Percentiles rank a stretch among this genome's conserved stretches.
phyloP scores from a whole-genome alignment of 768 basidiomycete genomes.

The Leccinellum rugosiceps region DNA sequence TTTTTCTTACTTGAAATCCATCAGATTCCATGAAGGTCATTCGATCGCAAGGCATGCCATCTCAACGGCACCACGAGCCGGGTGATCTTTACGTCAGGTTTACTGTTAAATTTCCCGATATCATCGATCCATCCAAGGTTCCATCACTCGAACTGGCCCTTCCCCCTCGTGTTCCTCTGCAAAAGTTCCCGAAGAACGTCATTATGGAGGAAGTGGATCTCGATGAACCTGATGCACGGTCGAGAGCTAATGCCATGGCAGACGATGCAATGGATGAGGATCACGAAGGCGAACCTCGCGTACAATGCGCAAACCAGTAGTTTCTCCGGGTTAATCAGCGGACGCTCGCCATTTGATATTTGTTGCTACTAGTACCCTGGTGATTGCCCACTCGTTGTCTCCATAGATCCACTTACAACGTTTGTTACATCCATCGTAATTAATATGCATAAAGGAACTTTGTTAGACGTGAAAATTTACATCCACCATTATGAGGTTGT shows the following conservation, averaged over 20 bases:
- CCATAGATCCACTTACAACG: constrained; percentile 29
- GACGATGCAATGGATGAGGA: constrained; percentile 95
- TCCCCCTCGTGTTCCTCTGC: constrained; percentile 67
- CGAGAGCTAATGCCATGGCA: constrained; percentile 44
- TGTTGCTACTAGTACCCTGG: constrained; percentile 20
- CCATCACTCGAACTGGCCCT: constrained; percentile 80
- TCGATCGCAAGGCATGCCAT: constrained; percentile 96
- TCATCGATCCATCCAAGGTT: constrained; percentile 63
- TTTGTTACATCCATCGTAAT: constrained; percentile 30
- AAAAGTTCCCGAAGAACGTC: constrained; percentile 64
- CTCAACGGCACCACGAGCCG: constrained; percentile 93
- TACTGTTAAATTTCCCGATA: constrained; percentile 85
- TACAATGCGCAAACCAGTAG: constrained; percentile 94
- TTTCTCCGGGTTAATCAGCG: constrained; percentile 6
- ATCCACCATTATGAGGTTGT: constrained; percentile 7
- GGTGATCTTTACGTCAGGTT: constrained; percentile 91
- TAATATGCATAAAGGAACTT: constrained; percentile 22
- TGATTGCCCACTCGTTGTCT: constrained; percentile 16
- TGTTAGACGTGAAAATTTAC: background rate
- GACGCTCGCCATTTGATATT: constrained; percentile 20
- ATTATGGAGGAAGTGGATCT: constrained; percentile 82
- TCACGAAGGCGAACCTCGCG: constrained; percentile 78
- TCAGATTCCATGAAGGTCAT: constrained; percentile 88
- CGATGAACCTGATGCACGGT: constrained; percentile 66
- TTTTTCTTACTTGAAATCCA: constrained; percentile 2